Evolutionary conservation across 805 yeast species (phyloP), one percentile per base, ranked within the genome.

Genomic region (Hanseniaspora guilliermondii): DNA sequence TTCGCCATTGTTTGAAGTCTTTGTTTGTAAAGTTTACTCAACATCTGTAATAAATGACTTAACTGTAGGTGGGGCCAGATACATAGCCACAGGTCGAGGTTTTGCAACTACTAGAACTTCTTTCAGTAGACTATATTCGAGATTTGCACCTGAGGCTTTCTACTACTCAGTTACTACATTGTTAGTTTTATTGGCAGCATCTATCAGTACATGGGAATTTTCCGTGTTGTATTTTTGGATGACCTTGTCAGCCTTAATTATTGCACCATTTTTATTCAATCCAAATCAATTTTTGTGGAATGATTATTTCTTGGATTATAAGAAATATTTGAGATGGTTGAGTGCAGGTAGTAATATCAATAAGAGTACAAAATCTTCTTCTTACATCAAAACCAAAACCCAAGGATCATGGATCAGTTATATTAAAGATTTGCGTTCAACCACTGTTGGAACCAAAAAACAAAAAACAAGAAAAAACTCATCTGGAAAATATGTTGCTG

Each of bases 181-280:
- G 78, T 66, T 85, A 65, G 78, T 83, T 75, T 74, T 84, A 59
- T 68, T 83, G 58, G 83, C 83, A 58, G 87, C 85, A 64, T 77
- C 88, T 21, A 79, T 80, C 61, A 76, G 87, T 30, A 81, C 80
- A 64, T 85, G 97, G 97, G 94, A 87, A 71, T 84, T 96, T 22
- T 86, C 97, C 41, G 75, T 91, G 62, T 70, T 91, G 59, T 93
- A 97, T 96, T 93, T 93, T 80, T 93, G 97, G 97, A 83, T 93
- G 57, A 84, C 95, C n/a, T 74, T 88, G 62, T 76, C 88, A 47
- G 86, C 97, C 2, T 76, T 93, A 72, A 77, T 87, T 72, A 79
- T 87, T 61, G 83, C 97, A 46, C 98, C 98, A 64, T 88, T 91
- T 69, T 66, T 93, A 58, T 93, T 87, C 80, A 93, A 93, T 73